These are phyloP conservation scores for Isatis tinctoria DNA, from an alignment of 345 rosid species.

Conservation along the genomic window DNA sequence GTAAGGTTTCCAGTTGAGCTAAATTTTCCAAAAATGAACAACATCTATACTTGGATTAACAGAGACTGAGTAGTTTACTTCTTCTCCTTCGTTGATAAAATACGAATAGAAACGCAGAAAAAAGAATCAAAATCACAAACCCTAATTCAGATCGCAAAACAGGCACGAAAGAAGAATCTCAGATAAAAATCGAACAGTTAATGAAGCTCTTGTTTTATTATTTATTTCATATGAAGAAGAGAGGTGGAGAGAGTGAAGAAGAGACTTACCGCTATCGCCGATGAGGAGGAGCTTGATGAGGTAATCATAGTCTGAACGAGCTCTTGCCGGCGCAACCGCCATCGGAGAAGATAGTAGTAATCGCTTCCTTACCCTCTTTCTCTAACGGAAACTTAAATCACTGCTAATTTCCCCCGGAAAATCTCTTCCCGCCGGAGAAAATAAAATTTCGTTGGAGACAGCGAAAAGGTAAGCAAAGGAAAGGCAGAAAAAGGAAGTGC, in stretches of 20 bases:
- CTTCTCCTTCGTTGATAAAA: not conserved
- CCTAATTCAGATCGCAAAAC: slow-evolving; percentile 13
- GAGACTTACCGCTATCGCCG: slow-evolving; percentile 45
- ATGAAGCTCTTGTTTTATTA: not conserved
- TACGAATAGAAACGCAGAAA: no score
- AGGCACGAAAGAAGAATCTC: not conserved
- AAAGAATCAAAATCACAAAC: slow-evolving; percentile 15
- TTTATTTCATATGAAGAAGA: not conserved
- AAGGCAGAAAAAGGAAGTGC: not conserved
- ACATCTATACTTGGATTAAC: not conserved
- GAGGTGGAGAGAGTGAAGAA: not conserved
- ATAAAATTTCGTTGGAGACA: not conserved
- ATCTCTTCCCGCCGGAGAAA: slow-evolving; percentile 22
- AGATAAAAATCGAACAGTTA: not conserved
- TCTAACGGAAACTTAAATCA: not conserved
- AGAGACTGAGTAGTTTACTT: not conserved
- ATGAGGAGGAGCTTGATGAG: slow-evolving; percentile 50
- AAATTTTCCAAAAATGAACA: not conserved
- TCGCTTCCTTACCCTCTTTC: not conserved
- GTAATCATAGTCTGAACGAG: slow-evolving; percentile 53
- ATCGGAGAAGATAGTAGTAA: slow-evolving; percentile 5
- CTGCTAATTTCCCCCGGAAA: not conserved
- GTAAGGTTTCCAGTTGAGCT: not conserved
- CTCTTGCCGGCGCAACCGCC: slow-evolving; percentile 50
- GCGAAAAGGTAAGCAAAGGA: not conserved